Evolutionary conservation across 192 early-diverging fungal genomes (phyloP), one percentile per base, ranked within the genome.

Genomic region (Coemansia reversa): DNA sequence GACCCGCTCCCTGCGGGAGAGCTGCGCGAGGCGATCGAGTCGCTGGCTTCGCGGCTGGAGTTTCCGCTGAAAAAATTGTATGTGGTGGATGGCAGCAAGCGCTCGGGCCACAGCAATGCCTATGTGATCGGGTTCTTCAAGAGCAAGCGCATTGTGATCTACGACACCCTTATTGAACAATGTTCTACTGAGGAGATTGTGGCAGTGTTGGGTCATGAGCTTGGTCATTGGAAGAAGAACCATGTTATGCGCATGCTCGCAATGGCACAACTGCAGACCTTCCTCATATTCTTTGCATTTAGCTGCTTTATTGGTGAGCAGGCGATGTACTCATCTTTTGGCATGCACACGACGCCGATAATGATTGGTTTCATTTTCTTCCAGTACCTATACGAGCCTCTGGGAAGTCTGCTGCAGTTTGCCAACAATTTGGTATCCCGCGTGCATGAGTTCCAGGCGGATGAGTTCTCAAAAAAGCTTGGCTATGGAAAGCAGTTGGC

Each of bases 41-140:
- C 73, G 0, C 81, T 98, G 60, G 93, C 94, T 5, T 73, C 84
- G 42, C 85, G 91, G 30, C 83, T 97, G 64, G 75, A 87, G 8
- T 98, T 97, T 69, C 95, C 96, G 18, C 82, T 98, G 51, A 94
- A 87, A 65, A 95, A 98, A 75, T 78, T 98, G 39, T 96, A 92
- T 73, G 90, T 96, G n/a, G 90, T 98, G 75, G 96, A 98, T 72
- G 95, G 95, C 25, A 91, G 89, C 67, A 94, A 91, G 74, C 86
- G 95, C 20, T 92, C 89, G 1, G 77, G 91, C 22, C 96, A 98
- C 72, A 93, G 91, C 55, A 97, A 98, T 70, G 96, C 96, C 0
- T 98, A 98, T 69, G 94, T 98, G 73, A 94, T 90, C 66, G 95
- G 96, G 0, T 93, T 98, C 59, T 94, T 92, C 67, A 92, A 93